These are phyloP conservation scores for Vigna reflexopilosa DNA, from an alignment of 306 rosid species.

Conservation along the genomic window DNA sequence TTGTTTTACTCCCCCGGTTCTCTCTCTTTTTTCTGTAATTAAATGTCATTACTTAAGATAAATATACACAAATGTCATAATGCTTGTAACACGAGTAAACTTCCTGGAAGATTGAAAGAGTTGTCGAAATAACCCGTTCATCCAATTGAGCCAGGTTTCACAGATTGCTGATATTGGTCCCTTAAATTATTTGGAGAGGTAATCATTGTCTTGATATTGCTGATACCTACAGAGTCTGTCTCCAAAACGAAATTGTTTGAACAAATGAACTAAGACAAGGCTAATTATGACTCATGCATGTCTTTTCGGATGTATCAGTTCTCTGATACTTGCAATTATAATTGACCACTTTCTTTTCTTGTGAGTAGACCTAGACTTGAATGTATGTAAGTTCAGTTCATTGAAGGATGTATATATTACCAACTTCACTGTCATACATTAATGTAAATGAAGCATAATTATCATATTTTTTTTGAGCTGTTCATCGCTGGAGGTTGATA, in stretches of 20 bases:
- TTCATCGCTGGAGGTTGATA: neutral
- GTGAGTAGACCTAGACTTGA: neutral
- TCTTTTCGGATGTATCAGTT: neutral
- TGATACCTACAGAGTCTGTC: neutral
- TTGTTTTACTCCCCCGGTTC: neutral
- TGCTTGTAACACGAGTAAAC: conserved; percentile 4
- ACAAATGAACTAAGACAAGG: neutral
- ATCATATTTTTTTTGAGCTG: neutral
- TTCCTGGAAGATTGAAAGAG: neutral
- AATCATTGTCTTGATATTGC: neutral
- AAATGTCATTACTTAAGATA: neutral
- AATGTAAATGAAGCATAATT: neutral
- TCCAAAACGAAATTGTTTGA: neutral
- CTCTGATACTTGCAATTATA: neutral
- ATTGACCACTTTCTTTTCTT: neutral
- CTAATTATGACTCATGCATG: neutral
- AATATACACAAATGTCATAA: neutral
- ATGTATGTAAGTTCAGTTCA: neutral
- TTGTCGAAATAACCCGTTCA: neutral
- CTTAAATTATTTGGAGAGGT: neutral
- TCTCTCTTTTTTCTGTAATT: neutral
- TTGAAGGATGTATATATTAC: neutral
- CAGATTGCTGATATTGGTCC: neutral
- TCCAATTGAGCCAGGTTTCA: neutral
- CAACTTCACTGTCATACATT: neutral